Evolutionary conservation across 768 basidiomycete species (phyloP).

Genomic region (Sarcomyxa edulis): DNA sequence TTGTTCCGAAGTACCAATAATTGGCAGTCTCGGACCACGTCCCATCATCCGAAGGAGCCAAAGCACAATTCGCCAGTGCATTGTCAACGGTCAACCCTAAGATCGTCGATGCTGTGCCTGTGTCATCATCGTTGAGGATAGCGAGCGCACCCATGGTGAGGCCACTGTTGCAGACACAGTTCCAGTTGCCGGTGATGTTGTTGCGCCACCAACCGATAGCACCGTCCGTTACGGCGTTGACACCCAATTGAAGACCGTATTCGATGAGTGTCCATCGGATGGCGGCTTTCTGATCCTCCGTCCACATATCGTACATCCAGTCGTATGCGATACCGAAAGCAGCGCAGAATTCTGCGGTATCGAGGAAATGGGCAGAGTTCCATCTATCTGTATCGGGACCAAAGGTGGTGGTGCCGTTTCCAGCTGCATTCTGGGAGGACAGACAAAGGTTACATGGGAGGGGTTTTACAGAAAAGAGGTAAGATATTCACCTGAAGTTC

Average conservation of each 20-base stretch:
- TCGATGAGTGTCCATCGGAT: conserved; percentile 71
- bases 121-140: conserved; percentile 78
- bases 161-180: conserved; percentile 93
- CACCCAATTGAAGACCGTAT: conserved; percentile 71
- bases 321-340: conserved; percentile 94
- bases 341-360: conserved; percentile 82
- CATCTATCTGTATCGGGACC: conserved; percentile 67
- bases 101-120: conserved; percentile 62
- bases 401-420: conserved; percentile 60
- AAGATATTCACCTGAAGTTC: conserved; percentile 70
- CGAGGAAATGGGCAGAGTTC: conserved; percentile 91
- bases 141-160: conserved; percentile 87
- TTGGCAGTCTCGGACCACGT: conserved; percentile 93
- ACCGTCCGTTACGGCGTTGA: conserved; percentile 41
- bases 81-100: conserved; percentile 67
- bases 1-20: conserved; percentile 95
- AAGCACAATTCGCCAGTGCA: conserved; percentile 72
- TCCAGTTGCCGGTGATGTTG: conserved; percentile 88
- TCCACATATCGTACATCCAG: conserved; percentile 90
- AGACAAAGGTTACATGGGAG: not conserved
- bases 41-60: conserved; percentile 63
- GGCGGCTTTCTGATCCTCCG: conserved; percentile 57
- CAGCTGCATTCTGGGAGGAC: conserved; percentile 60
- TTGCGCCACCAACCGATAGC: conserved; percentile 74
- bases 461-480: not conserved